Percentiles rank a stretch among this genome's conserved stretches.
Evolutionary conservation across 306 rosid species (phyloP).

Genomic region (Delonix regia): DNA sequence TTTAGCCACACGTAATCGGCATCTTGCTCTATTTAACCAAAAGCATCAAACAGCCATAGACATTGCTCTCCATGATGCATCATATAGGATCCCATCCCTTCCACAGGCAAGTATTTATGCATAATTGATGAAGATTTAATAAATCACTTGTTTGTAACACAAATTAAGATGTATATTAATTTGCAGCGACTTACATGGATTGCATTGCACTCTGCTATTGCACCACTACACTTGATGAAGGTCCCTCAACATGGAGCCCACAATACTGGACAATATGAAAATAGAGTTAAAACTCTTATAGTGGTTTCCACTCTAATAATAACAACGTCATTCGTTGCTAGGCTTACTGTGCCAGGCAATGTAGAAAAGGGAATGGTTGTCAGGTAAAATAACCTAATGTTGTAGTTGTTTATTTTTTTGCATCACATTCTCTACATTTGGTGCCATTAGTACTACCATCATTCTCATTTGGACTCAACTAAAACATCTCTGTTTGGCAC

Average conservation of each 20-base stretch:
- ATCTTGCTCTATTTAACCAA: too few species aligned
- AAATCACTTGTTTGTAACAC: too few species aligned
- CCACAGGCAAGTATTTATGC: too few species aligned
- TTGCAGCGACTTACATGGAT: constrained; percentile 33
- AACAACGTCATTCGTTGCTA: constrained; percentile 42
- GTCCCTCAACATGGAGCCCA: neutral
- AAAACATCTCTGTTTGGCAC: constrained; percentile 6
- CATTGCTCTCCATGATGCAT: too few species aligned
- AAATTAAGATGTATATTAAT: neutral
- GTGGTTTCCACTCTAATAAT: constrained; percentile 39
- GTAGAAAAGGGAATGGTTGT: constrained; percentile 10
- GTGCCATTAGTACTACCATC: constrained; percentile 33
- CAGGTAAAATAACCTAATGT: neutral
- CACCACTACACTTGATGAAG: too few species aligned
- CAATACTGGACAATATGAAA: neutral
- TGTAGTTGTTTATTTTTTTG: constrained; percentile 29
- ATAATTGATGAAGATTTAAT: too few species aligned
- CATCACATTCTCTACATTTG: constrained; percentile 40
- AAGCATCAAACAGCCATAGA: too few species aligned
- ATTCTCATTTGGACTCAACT: constrained; percentile 41
- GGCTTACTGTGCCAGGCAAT: constrained; percentile 34
- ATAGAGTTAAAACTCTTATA: constrained; percentile 23
- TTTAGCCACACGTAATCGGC: too few species aligned
- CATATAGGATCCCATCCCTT: too few species aligned
- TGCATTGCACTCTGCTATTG: constrained; percentile 28